Percentiles rank a stretch among this genome's conserved stretches.
These are phyloP conservation scores for Euphorbia celastroides DNA, from an alignment of 441 rosid species.

Conservation along the genomic window DNA sequence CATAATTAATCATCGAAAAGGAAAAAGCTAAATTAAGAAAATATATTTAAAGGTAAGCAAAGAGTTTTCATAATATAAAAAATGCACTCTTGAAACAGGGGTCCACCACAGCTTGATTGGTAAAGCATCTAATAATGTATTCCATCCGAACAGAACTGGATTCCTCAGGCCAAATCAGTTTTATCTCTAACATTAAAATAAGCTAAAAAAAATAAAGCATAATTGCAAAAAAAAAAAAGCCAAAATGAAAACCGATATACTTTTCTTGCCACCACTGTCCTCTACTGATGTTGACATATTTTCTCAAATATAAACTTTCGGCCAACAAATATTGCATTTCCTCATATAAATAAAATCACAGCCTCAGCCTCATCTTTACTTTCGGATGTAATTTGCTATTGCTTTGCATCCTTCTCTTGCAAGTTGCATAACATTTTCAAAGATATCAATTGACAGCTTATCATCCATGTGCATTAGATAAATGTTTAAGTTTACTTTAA, in stretches of 20 bases:
- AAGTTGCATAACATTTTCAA: constrained; percentile 83
- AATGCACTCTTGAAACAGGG: background rate
- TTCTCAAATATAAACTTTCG: background rate
- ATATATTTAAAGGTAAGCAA: background rate
- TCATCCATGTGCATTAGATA: constrained; percentile 68
- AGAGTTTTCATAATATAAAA: background rate
- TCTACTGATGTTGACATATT: background rate
- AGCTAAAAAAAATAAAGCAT: constrained; percentile 1
- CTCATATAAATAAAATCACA: no score
- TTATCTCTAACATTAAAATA: background rate
- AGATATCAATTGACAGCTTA: constrained; percentile 59
- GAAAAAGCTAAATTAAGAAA: background rate
- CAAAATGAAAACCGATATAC: background rate
- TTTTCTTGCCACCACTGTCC: background rate
- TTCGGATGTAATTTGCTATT: constrained; percentile 64
- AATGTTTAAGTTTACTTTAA: background rate
- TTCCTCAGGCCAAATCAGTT: background rate
- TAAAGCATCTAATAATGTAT: background rate
- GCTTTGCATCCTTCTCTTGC: constrained; percentile 89
- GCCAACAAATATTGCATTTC: background rate
- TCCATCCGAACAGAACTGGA: background rate
- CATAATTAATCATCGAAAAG: background rate
- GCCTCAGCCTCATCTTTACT: constrained; percentile 41
- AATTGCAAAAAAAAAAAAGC: background rate
- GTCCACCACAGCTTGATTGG: constrained; percentile 1